Conservation (phyloP, 2,329 filamentous ascomycete genomes). For the Ambrosiella beaveri region DNA sequence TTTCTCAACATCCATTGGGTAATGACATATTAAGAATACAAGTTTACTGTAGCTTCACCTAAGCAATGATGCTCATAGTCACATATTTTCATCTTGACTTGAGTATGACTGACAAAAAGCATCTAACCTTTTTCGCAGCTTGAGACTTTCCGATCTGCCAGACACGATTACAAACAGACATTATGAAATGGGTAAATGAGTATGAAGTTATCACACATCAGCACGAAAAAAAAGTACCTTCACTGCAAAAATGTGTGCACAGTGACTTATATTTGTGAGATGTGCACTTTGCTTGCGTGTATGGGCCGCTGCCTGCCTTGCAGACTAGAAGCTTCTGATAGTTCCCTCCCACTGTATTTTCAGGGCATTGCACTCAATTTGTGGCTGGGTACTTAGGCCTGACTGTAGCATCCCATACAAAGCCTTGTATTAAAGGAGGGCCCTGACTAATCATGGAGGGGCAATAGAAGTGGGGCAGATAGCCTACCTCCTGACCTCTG, state of each 20-base stretch:
- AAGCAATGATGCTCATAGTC: too few species aligned
- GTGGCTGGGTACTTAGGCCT: slow-evolving; percentile 8
- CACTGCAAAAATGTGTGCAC: not conserved
- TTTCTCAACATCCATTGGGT: too few species aligned
- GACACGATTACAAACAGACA: too few species aligned
- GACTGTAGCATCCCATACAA: not conserved
- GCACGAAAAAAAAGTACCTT: not conserved
- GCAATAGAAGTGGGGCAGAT: slow-evolving; percentile 5
- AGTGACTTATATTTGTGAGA: not conserved
- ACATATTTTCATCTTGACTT: too few species aligned
- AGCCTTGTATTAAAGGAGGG: not conserved
- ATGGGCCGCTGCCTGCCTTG: slow-evolving; percentile 7
- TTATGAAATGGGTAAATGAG: too few species aligned
- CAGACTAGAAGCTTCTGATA: slow-evolving; percentile 12
- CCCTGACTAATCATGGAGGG: slow-evolving; percentile 11
- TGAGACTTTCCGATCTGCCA: too few species aligned
- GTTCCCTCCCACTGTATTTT: not conserved
- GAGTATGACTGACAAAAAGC: too few species aligned
- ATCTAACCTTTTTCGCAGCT: too few species aligned
- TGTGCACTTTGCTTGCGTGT: slow-evolving; percentile 8
- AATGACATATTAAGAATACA: too few species aligned
- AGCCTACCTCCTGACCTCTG: not conserved
- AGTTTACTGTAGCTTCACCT: too few species aligned
- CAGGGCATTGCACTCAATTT: not conserved
- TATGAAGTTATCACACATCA: too few species aligned